Evolutionary conservation across 805 yeast genomes (phyloP), one percentile per base, ranked within the genome.

Genomic region (Helenozyma baotianmanensis): DNA sequence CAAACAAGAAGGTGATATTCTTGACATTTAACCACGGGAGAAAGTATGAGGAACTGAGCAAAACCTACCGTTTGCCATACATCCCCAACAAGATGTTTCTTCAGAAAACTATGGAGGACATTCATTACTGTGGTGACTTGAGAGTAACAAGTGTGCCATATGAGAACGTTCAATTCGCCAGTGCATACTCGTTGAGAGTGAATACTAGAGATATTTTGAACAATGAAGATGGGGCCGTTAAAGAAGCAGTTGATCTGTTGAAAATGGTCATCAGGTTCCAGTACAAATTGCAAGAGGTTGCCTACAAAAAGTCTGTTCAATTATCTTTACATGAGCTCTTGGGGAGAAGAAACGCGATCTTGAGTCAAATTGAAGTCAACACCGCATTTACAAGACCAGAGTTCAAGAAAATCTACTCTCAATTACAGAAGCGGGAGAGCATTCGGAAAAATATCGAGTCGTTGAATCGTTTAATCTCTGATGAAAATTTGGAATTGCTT

Each of bases 401-500:
- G 13, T 75, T 82, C 49, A 56, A 58, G 12, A 35, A 44, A 6
- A 74, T 74, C 33, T 78, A 61, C 45, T 37, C 53, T 7, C 70
- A 68, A 24, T 53, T 77, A 14, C 65, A 72, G 26, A 60, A 67
- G 28, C 74, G 70, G 39, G 64, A 66, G 34, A 37, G 51, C 18
- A 51, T 83, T 14, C 65, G 70, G 35, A 49, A 55, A 10, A 68
- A 78, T 38, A 79, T 89, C 14, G 71, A 62, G 9, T 56, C 68
- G 0, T 55, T 86, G 47, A 76, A 76, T 46, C 68, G 72, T 29
- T 62, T 82, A 29, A 73, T 88, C 43, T 81, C 95, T 1, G 95
- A 86, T 38, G 95, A 89, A 47, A 92, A 89, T 50, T 63, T 92
- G 49, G 96, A 86, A 44, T 64, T 92, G 28, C 67, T 92, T 23